Base-by-base conservation (phyloP, 208 protist species). In the Giardia duodenalis region DNA sequence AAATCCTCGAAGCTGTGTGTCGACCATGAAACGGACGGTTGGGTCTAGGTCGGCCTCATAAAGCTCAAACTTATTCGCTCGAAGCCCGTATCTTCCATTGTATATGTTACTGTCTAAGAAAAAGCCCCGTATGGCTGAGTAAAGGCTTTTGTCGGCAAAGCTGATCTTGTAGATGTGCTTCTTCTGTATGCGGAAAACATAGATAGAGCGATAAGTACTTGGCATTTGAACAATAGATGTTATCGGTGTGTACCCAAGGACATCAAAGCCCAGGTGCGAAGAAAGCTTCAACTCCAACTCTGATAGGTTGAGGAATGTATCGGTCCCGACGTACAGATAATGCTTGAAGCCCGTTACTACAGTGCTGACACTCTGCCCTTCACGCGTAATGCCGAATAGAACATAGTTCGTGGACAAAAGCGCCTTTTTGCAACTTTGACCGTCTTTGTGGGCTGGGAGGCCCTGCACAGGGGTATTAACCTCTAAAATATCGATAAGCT, bases 401-500 rank as follows among this genome's bases (percentile, higher is more conserved):
- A 76, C 30, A 76, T 76, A 76, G 57, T 39, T 10, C 30, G 57
- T 76, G 19, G 10, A 39, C 30, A 10, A 10, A 39, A 76, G 30
- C 57, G 57, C 57, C 57, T 30, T 10, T 39, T 39, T 30, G 10
- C 57, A n/a, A n/a, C n/a, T n/a, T n/a, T n/a, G n/a, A n/a, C 57
- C 57, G 57, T 30, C 57, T 76, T 30, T 76, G 30, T 30, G 19
- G 19, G 57, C 57, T 76, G 57, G 57, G 19, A 10, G 57, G 57
- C 10, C n/a, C 57, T 67, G 57, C 10, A 67, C 4, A 45, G 42
- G 19, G 86, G 4, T 45, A 44, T 89, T 44, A 45, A 89, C 4
- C 42, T 89, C 86, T 45, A 45, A 42, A n/a, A 89, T 45, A 42
- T 89, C 86, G 4, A 89, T 45, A 45, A 89, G 86, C 42, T 89